phyloP scores from a whole-genome alignment of 2,329 filamentous ascomycete species.

The Aspergillus niger region DNA sequence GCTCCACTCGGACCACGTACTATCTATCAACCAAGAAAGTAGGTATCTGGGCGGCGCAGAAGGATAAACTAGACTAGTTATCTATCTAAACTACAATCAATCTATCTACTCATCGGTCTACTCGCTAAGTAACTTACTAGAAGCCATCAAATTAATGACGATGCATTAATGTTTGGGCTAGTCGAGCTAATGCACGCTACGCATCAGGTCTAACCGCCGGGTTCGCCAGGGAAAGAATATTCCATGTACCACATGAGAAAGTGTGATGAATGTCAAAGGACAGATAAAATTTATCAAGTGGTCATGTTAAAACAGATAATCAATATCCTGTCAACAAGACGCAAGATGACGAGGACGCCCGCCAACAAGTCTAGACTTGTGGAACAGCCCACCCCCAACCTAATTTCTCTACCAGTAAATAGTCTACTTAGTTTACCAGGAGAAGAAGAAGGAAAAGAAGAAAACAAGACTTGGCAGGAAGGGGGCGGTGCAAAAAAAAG shows the following conservation, averaged over 20 bases:
- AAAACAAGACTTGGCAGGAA: constrained; percentile 3
- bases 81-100: not conserved
- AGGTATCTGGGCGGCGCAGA: not conserved
- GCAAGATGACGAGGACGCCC: not conserved
- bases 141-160: not conserved
- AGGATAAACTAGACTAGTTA: not conserved
- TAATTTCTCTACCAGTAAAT: too few species aligned
- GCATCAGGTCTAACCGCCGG: not conserved
- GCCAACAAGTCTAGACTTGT: not conserved
- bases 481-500: constrained; percentile 13
- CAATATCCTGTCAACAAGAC: not conserved
- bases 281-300: too few species aligned
- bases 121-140: not conserved
- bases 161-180: constrained; percentile 5
- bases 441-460: not conserved
- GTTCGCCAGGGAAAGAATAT: not conserved
- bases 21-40: not conserved
- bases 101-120: not conserved
- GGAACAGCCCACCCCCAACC: not conserved
- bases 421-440: not conserved
- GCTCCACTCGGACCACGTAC: not conserved
- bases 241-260: not conserved
- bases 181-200: constrained; percentile 1
- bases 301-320: too few species aligned
- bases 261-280: too few species aligned